Evolutionary conservation across 345 rosid genomes (phyloP), one percentile per base, ranked within the genome.

Genomic region (Iberis pinnata): DNA sequence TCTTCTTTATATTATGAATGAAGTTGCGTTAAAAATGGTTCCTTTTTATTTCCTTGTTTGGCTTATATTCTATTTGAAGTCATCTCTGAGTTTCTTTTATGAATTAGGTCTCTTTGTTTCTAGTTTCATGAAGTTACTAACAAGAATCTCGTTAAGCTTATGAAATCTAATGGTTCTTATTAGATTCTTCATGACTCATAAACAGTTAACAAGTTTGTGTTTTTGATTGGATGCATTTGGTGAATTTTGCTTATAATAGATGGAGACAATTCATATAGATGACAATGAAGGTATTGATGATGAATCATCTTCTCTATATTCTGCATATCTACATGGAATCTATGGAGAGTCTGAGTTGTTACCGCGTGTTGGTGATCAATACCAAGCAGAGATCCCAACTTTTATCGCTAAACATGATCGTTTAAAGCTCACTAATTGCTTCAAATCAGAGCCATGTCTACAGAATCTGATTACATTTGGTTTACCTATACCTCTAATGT

Each of bases 321-420:
- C 71, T 5, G 37, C 70, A 41, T 56, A 56, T 52, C 53, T 39
- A 4, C 26, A 31, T 64, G 77, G 74, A 29, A 37, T 70, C 50
- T 41, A 65, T 55, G 81, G 83, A 52, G 72, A 84, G 17, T 78
- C 72, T 24, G 58, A 60, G 50, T 12, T 67, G 40, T 51, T 68
- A 58, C 85, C 83, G 26, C 73, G 74, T 52, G 77, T 84, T 64
- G 93, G 93, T 64, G 68, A 66, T 53, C 56, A 73, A 44, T 79
- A 68, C 65, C 88, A 84, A 53, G 83, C 78, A 44, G 70, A 71
- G 45, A 68, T 81, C 52, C 82, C 82, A 15, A 52, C 57, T 15
- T 39, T 74, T 14, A 7, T 75, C 19, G 57, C 71, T 26, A 42
- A 68, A 18, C 9, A 35, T 53, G 69, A 65, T 38, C 50, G 65